Evolutionary conservation across 805 yeast genomes (phyloP), one percentile per base, ranked within the genome.

Genomic region (Teunomyces kruisii): DNA sequence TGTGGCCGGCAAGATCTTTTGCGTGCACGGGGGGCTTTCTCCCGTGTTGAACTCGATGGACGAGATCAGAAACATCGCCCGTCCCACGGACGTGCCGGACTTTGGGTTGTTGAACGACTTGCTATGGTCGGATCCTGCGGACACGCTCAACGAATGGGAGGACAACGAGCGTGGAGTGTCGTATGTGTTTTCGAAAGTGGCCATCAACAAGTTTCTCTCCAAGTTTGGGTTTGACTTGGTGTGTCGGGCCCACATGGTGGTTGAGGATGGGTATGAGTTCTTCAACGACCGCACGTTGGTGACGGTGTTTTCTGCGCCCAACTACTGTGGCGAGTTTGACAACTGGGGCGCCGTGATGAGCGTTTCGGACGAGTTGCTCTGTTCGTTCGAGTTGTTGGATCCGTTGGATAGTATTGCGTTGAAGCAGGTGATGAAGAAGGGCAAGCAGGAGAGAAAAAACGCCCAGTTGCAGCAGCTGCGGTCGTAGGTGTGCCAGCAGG

Each of bases 291-390:
- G 86, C 28, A 79, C 84, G 8, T 68, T 84, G 51, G 89, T 84
- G 17, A 84, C 90, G 0, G 88, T 84, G 16, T 84, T 84, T 58
- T 76, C 83, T 42, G 90, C 90, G 2, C 90, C 89, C 9, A 84
- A 84, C 61, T 84, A 84, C 61, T 84, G 89, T 57, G 89, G 90
- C n/a, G 90, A 84, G 63, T 84, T 84, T 58, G 88, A 90, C 62
- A 89, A 89, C 58, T 89, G 96, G 96, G 97, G 96, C 17, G 99
- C 99, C 2, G 97, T 92, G 4, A 92, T 92, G 98, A 84, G 95
- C 55, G 98, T 92, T 12, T 81, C 88, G 51, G 97, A 92, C 51
- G 97, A 92, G 56, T 74, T 92, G 52, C 72, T 94, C 46, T 92
- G 99, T 66, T 85, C 94, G 50, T 92, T 92, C 66, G 99, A 92